phyloP scores from a whole-genome alignment of 352 stramenopile species.

The Blastocystis sp. region DNA sequence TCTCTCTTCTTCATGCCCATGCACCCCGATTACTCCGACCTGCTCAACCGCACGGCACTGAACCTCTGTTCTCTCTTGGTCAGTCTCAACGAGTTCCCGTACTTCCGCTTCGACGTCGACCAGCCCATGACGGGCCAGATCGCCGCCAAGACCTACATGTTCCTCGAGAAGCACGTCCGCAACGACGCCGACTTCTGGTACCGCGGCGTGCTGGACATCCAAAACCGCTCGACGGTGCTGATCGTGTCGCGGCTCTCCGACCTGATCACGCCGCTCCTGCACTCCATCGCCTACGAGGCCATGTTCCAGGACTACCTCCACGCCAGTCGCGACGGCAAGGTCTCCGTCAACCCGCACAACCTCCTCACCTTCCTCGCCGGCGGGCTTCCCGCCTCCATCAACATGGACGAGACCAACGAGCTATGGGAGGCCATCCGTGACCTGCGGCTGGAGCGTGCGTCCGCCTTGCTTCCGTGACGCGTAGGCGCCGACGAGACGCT shows the following conservation, averaged over 20 bases:
- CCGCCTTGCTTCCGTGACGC: not conserved
- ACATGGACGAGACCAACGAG: conserved; percentile 23
- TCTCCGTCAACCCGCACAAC: conserved; percentile 39
- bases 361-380: conserved; percentile 30
- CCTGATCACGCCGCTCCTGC: conserved; percentile 45
- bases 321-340: conserved; percentile 25
- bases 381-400: conserved; percentile 12
- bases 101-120: conserved; percentile 64
- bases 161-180: conserved; percentile 23
- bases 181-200: conserved; percentile 63
- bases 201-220: conserved; percentile 55
- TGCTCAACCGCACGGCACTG: conserved; percentile 15
- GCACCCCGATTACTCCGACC: conserved; percentile 1
- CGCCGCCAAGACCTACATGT: conserved; percentile 36
- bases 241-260: conserved; percentile 43
- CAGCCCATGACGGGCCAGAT: conserved; percentile 47
- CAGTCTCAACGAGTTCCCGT: conserved; percentile 61
- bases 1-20: conserved; percentile 53
- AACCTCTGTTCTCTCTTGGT: conserved; percentile 53
- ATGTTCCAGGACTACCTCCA: conserved; percentile 67
- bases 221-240: conserved; percentile 56
- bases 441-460: conserved; percentile 23
- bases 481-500: conserved; percentile 28
- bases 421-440: conserved; percentile 49
- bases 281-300: conserved; percentile 57